Evolutionary conservation across 2,329 filamentous ascomycete species (phyloP).

Genomic region (Pseudogymnoascus sp.): DNA sequence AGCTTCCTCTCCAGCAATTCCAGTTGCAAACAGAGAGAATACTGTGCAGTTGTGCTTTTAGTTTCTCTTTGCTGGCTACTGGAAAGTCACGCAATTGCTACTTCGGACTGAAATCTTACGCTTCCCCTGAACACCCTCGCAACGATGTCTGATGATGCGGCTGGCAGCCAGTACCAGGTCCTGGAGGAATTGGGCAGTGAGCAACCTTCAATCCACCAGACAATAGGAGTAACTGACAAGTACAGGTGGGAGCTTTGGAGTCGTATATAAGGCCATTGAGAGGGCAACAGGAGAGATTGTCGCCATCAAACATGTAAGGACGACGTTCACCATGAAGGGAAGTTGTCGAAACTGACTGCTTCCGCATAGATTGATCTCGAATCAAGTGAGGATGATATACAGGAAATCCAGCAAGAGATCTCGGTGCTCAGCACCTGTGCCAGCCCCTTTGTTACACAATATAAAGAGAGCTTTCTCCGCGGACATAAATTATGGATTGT

Average conservation of each 20-base stretch:
- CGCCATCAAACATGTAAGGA: slow-evolving; percentile 86
- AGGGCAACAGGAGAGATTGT: slow-evolving; percentile 85
- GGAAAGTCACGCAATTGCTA: slow-evolving; percentile 7
- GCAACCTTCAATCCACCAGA: slow-evolving; percentile 33
- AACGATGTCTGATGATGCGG: slow-evolving; percentile 52
- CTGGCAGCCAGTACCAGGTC: slow-evolving; percentile 87
- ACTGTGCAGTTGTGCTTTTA: background rate
- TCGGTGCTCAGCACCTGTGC: slow-evolving; percentile 90
- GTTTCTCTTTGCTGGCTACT: slow-evolving; percentile 4
- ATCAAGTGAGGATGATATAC: slow-evolving; percentile 96
- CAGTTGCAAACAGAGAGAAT: slow-evolving; percentile 1
- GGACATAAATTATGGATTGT: slow-evolving; percentile 98
- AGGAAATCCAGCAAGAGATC: slow-evolving; percentile 97
- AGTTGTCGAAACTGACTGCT: slow-evolving; percentile 17
- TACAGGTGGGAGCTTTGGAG: slow-evolving; percentile 88
- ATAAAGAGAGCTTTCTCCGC: slow-evolving; percentile 92
- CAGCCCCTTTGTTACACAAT: slow-evolving; percentile 90
- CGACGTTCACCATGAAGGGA: slow-evolving; percentile 17
- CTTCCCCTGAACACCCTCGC: slow-evolving; percentile 3
- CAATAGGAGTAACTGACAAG: background rate
- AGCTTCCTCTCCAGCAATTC: slow-evolving; percentile 3
- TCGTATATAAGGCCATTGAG: slow-evolving; percentile 95
- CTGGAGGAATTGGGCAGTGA: slow-evolving; percentile 92
- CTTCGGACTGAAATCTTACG: slow-evolving; percentile 7
- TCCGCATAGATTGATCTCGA: slow-evolving; percentile 86